Conservation (phyloP, 805 yeast species). For the Candida jianshihensis region DNA sequence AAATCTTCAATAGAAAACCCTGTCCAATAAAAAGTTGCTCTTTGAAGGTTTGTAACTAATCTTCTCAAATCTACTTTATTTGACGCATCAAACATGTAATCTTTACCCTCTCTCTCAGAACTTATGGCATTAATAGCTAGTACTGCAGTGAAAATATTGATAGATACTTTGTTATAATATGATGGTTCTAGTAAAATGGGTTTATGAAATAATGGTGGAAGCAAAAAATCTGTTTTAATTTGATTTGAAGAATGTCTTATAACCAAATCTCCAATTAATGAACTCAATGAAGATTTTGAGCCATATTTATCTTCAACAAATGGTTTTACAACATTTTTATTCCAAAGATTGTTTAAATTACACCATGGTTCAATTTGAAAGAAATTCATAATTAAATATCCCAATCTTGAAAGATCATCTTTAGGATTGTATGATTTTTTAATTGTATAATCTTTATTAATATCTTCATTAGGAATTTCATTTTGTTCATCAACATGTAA, state of each 20-base stretch:
- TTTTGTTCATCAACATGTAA: constrained; percentile 33
- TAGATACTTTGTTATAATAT: constrained; percentile 50
- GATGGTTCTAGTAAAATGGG: constrained; percentile 59
- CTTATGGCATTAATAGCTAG: constrained; percentile 69
- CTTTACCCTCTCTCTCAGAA: constrained; percentile 58
- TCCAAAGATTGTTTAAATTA: constrained; percentile 42
- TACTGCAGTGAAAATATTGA: constrained; percentile 60
- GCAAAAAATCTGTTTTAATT: constrained; percentile 44
- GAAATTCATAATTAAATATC: constrained; percentile 44
- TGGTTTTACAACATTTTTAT: constrained; percentile 38
- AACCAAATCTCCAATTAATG: constrained; percentile 40
- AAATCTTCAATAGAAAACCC: constrained; percentile 59
- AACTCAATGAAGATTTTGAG: constrained; percentile 33
- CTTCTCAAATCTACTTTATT: constrained; percentile 48
- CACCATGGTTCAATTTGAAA: constrained; percentile 55
- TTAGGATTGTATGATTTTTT: constrained; percentile 43
- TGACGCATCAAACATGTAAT: constrained; percentile 63
- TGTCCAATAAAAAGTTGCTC: constrained; percentile 71
- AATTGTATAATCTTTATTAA: constrained; percentile 36
- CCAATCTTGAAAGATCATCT: constrained; percentile 49
- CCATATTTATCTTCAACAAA: constrained; percentile 34
- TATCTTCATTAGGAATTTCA: constrained; percentile 3
- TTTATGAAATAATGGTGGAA: constrained; percentile 54
- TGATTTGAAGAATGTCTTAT: constrained; percentile 52
- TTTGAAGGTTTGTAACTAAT: constrained; percentile 52